These are phyloP conservation scores for Torulaspora quercuum DNA, from an alignment of 805 yeast genomes.

Conservation along the genomic window DNA sequence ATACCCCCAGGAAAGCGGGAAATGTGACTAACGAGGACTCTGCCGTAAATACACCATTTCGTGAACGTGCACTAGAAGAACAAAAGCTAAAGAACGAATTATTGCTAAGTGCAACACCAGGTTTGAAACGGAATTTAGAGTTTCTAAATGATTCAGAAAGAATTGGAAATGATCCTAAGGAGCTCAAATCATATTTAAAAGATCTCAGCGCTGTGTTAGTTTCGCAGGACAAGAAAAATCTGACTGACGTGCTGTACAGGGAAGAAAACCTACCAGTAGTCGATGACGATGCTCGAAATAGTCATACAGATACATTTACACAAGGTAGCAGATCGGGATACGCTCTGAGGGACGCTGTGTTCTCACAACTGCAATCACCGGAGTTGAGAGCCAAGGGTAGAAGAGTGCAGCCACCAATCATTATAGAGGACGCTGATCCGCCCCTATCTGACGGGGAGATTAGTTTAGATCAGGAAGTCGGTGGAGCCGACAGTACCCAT, in stretches of 20 bases:
- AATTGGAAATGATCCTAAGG: conserved; percentile 17
- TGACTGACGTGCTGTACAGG: conserved; percentile 9
- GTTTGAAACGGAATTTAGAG: conserved; percentile 17
- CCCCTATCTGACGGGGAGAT: not conserved
- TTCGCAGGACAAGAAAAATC: conserved; percentile 16
- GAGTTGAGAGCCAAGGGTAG: conserved; percentile 17
- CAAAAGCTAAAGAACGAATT: conserved; percentile 22
- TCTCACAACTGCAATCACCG: conserved; percentile 14
- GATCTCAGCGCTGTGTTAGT: conserved; percentile 28
- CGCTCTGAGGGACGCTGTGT: conserved; percentile 10
- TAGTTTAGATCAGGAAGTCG: too few relatives aligned
- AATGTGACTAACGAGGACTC: conserved; percentile 8
- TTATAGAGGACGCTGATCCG: conserved; percentile 10
- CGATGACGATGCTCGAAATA: conserved; percentile 1
- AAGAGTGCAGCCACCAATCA: conserved; percentile 17
- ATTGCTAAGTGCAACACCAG: conserved; percentile 24
- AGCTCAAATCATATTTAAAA: conserved; percentile 20
- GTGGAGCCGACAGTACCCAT: too few relatives aligned
- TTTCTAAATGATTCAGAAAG: conserved; percentile 4
- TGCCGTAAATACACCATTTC: conserved; percentile 25
- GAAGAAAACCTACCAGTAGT: conserved; percentile 4
- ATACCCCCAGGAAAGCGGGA: conserved; percentile 13
- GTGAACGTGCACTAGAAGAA: conserved; percentile 27
- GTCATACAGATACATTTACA: not conserved
- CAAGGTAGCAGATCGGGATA: not conserved